These are phyloP conservation scores for Hanseniaspora lindneri DNA, from an alignment of 805 yeast species.

Conservation along the genomic window DNA sequence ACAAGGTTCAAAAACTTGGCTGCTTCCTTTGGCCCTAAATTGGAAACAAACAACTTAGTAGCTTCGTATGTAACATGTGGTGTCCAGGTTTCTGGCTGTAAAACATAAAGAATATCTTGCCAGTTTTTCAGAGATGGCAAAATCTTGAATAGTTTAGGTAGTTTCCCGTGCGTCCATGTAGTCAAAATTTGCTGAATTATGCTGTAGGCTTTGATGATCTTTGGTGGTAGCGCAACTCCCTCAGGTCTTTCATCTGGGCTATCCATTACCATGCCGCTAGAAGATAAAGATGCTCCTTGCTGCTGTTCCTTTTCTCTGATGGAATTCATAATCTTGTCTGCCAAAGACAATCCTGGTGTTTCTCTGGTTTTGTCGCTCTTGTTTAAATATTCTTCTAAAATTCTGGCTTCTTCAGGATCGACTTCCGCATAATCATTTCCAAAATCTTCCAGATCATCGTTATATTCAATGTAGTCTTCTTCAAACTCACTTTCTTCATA, in stretches of 20 bases:
- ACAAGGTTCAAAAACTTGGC: conserved; percentile 66
- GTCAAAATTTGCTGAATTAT: conserved; percentile 79
- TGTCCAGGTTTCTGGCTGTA: conserved; percentile 89
- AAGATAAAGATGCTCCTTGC: neutral
- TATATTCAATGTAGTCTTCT: conserved; percentile 33
- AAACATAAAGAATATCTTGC: conserved; percentile 88
- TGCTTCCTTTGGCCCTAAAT: conserved; percentile 75
- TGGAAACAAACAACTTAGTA: conserved; percentile 84
- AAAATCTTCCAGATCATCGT: conserved; percentile 42
- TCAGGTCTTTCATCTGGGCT: conserved; percentile 36
- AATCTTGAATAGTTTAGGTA: conserved; percentile 93
- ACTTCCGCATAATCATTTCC: conserved; percentile 44
- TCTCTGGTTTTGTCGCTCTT: conserved; percentile 30
- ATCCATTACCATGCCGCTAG: conserved; percentile 17
- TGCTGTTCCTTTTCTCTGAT: conserved; percentile 58
- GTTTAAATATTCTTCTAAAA: conserved; percentile 68
- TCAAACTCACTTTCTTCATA: conserved; percentile 32
- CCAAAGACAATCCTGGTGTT: conserved; percentile 49
- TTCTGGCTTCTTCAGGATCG: conserved; percentile 69
- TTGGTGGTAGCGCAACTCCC: conserved; percentile 83
- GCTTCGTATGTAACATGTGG: conserved; percentile 93
- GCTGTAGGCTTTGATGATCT: conserved; percentile 87
- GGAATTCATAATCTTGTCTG: conserved; percentile 88
- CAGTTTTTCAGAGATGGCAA: conserved; percentile 86
- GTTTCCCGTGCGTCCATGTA: conserved; percentile 87